Evolutionary conservation across 441 rosid species (phyloP), one percentile per base, ranked within the genome.

Genomic region (California macrophylla): DNA sequence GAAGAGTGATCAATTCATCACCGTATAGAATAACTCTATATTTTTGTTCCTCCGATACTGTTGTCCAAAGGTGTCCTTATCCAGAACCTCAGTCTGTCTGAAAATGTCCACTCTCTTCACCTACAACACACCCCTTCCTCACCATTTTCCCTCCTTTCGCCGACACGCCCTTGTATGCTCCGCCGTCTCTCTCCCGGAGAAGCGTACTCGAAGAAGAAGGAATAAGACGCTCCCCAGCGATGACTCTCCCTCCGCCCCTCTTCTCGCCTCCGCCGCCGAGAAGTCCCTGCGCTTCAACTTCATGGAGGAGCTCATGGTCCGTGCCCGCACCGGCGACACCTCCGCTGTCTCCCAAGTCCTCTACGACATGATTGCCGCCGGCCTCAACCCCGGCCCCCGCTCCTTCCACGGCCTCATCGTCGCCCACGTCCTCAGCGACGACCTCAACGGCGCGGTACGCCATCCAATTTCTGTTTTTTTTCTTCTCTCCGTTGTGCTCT

Each of bases 361-460:
- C 62, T 89, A 88, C 66, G 98, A 93, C 78, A 93, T 93, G 98
- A 75, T 93, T 65, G 97, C 98, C 9, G 97, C 97, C 45, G 98
- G 98, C 15, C 84, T 93, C 54, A 77, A 64, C 76, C 97, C 98
- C 23, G 97, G 98, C 18, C 97, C 97, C 3, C 88, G 97, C 76
- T 89, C 98, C 30, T 93, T 87, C 71, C 98, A 93, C 72, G 98
- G 98, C 10, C 88, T 93, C 25, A 85, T 93, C 29, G 92, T 86
- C 1, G 88, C 97, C 38, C 81, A 87, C 61, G 75, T 73, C 24
- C 90, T 93, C 42, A 83, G 78, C 40, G 92, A 92, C 45, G 95
- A 93, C 76, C 83, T 71, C 1, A 83, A 88, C 81, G 98, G 98
- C 90, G 92, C 96, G 81, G 98, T 93, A 89, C 45, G 12, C 13